These are phyloP conservation scores for Nothophytophthora sp. DNA, from an alignment of 352 stramenopile genomes.

Conservation along the genomic window DNA sequence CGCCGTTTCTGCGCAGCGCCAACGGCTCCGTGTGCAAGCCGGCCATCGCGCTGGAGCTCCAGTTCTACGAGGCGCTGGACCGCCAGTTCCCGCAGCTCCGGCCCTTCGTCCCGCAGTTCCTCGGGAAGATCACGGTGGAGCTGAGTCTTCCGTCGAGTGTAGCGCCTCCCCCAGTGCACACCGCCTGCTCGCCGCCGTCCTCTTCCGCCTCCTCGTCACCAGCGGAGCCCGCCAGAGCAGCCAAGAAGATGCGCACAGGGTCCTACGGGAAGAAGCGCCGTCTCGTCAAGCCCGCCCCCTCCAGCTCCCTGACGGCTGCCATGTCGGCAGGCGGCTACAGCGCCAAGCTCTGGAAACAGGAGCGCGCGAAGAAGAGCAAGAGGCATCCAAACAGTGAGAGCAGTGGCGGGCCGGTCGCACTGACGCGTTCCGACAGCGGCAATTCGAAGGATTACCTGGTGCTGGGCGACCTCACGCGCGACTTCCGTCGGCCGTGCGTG, in stretches of 20 bases:
- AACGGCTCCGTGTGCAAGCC: constrained; percentile 78
- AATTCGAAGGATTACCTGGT: constrained; percentile 61
- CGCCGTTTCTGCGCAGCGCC: constrained; percentile 63
- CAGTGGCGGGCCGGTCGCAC: background rate
- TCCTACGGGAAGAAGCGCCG: constrained; percentile 42
- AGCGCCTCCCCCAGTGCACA: background rate
- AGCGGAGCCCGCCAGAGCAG: constrained; percentile 6
- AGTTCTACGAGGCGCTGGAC: constrained; percentile 73
- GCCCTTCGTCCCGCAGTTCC: constrained; percentile 66
- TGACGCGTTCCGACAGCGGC: constrained; percentile 11
- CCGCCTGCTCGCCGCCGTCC: constrained; percentile 4
- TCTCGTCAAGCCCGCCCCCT: constrained; percentile 20
- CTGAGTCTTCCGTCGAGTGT: constrained; percentile 18
- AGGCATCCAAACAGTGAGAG: constrained; percentile 6
- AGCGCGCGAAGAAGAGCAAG: constrained; percentile 29
- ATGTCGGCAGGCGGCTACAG: constrained; percentile 46
- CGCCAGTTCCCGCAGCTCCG: constrained; percentile 55
- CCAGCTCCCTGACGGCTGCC: constrained; percentile 3
- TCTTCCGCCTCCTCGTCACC: too few relatives aligned
- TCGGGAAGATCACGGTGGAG: constrained; percentile 68
- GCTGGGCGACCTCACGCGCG: constrained; percentile 61
- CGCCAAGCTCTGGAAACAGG: constrained; percentile 62
- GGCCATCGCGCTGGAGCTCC: constrained; percentile 65
- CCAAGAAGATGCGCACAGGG: constrained; percentile 18
- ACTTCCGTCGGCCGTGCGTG: constrained; percentile 66